phyloP scores from a whole-genome alignment of 768 basidiomycete genomes.

The Leccinum ochraceum region DNA sequence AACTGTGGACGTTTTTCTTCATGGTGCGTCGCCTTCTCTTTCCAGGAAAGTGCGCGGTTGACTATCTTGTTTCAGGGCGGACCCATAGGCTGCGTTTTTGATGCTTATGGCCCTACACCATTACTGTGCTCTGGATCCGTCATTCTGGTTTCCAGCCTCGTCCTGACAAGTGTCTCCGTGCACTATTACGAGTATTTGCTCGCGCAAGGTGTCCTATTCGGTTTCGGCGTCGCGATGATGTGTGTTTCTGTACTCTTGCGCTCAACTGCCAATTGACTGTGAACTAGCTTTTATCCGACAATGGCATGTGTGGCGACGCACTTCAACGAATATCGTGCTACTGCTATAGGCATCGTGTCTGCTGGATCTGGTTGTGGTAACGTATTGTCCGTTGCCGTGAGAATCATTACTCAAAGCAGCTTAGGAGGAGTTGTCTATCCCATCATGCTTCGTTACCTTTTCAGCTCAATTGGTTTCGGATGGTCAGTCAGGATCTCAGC shows the following conservation, averaged over 20 bases:
- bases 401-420: conserved; percentile 21
- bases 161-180: conserved; percentile 59
- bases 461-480: conserved; percentile 54
- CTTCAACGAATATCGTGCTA: conserved; percentile 64
- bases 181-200: conserved; percentile 63
- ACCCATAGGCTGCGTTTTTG: conserved; percentile 59
- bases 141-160: conserved; percentile 50
- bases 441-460: conserved; percentile 60
- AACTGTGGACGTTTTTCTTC: conserved; percentile 70
- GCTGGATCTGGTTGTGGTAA: conserved; percentile 70
- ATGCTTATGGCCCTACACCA: conserved; percentile 56
- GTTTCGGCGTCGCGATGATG: conserved; percentile 65
- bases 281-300: conserved; percentile 66
- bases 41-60: not conserved
- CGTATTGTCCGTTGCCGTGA: conserved; percentile 10
- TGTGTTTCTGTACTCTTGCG: conserved; percentile 34
- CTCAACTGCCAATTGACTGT: conserved; percentile 7
- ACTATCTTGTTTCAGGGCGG: conserved; percentile 48
- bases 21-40: conserved; percentile 44
- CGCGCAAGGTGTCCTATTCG: conserved; percentile 64
- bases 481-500: conserved; percentile 64
- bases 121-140: conserved; percentile 54
- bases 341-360: conserved; percentile 68
- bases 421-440: conserved; percentile 72
- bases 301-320: conserved; percentile 66